These are phyloP conservation scores for Naganishia antarctica DNA, from an alignment of 768 basidiomycete species.

Conservation along the genomic window DNA sequence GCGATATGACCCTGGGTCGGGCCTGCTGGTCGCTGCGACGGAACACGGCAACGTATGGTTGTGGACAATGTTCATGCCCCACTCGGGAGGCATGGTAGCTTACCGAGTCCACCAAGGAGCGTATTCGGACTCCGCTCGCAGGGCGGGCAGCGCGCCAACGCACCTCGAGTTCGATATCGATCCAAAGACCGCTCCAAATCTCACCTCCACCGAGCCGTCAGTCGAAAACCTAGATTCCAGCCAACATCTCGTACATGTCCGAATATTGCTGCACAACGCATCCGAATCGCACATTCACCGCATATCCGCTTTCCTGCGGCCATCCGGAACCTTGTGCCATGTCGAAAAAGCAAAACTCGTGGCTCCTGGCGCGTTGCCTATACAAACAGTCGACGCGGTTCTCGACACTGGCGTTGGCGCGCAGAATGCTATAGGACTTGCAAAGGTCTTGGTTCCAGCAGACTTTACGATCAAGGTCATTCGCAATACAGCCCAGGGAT, in stretches of 20 bases:
- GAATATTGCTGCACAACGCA: constrained; percentile 10
- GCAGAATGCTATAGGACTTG: neutral
- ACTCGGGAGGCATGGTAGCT: constrained; percentile 4
- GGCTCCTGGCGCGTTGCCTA: neutral
- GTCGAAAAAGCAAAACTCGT: constrained; percentile 6
- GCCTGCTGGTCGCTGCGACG: constrained; percentile 38
- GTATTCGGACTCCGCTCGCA: neutral
- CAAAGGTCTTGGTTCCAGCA: constrained; percentile 7
- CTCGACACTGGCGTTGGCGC: neutral
- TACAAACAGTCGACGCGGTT: neutral
- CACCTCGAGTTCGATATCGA: constrained; percentile 21
- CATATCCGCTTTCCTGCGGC: neutral
- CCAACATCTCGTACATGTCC: neutral
- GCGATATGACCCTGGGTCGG: constrained; percentile 31
- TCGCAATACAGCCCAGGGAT: constrained; percentile 5
- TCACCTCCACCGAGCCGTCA: neutral
- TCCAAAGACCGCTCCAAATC: neutral
- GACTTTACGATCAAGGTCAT: constrained; percentile 14
- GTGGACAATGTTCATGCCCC: constrained; percentile 28
- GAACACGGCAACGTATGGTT: constrained; percentile 41
- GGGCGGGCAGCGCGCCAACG: neutral
- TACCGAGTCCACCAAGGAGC: constrained; percentile 8
- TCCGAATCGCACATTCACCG: constrained; percentile 6
- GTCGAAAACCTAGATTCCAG: neutral
- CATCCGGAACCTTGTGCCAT: neutral